Evolutionary conservation across 2,329 filamentous ascomycete species (phyloP).

Genomic region (Kalmusia sp.): DNA sequence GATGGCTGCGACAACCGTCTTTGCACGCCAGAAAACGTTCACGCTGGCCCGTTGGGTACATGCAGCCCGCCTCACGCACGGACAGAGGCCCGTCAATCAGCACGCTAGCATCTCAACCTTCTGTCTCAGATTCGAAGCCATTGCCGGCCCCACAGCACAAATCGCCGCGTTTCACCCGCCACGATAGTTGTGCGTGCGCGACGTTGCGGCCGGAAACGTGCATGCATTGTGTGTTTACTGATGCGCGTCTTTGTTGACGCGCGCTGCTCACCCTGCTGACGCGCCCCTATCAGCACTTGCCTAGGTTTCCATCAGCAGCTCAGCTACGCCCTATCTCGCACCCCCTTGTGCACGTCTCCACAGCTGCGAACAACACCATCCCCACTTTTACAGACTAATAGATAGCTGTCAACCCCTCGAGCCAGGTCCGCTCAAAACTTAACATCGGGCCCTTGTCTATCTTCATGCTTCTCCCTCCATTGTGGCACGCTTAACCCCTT

Average conservation of each 20-base stretch:
- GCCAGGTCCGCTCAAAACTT: no score
- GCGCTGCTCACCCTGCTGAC: background rate
- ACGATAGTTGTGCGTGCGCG: background rate
- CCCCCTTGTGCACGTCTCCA: no score
- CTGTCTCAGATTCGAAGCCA: background rate
- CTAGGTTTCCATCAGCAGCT: no score
- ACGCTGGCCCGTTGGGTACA: background rate
- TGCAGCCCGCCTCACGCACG: slow-evolving; percentile 7
- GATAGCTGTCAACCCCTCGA: no score
- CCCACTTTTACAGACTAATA: no score
- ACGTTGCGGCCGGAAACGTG: background rate
- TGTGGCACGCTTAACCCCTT: no score
- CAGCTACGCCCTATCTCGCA: no score
- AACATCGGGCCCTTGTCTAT: no score
- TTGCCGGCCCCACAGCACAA: slow-evolving; percentile 3
- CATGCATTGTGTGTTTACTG: background rate
- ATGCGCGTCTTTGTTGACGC: background rate
- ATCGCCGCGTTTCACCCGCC: background rate
- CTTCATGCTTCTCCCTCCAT: no score
- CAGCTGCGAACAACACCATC: no score
- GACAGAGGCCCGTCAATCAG: background rate
- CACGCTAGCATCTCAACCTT: background rate
- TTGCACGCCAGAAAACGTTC: background rate
- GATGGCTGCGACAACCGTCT: background rate
- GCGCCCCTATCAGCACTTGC: no score